phyloP scores from a whole-genome alignment of 2,329 filamentous ascomycete genomes.

The Aspergillus alliaceus region DNA sequence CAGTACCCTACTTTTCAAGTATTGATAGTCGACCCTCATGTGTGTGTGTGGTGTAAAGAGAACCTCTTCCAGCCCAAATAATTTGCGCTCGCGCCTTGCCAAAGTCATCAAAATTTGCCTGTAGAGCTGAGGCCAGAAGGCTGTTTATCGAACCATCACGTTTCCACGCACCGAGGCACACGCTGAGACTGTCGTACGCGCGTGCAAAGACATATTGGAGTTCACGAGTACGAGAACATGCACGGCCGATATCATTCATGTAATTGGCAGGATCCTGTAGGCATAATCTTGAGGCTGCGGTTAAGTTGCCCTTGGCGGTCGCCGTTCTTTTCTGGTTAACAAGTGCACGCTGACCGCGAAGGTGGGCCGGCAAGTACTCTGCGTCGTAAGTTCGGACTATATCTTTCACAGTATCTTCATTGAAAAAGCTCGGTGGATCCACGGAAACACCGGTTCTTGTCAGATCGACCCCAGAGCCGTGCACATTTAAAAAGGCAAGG shows the following conservation, averaged over 20 bases:
- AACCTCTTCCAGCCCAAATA: neutral
- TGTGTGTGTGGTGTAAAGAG: too few relatives aligned
- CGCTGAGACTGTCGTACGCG: constrained; percentile 27
- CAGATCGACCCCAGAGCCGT: constrained; percentile 46
- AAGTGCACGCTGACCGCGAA: constrained; percentile 42
- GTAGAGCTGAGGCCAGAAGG: constrained; percentile 26
- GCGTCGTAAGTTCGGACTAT: constrained; percentile 12
- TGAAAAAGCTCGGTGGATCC: constrained; percentile 48
- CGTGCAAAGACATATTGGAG: constrained; percentile 46
- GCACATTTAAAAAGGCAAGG: constrained; percentile 52
- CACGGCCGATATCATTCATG: constrained; percentile 57
- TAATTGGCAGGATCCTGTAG: constrained; percentile 61
- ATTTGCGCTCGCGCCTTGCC: neutral
- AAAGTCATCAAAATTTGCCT: constrained; percentile 31
- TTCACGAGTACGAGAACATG: constrained; percentile 50
- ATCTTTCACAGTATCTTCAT: constrained; percentile 15
- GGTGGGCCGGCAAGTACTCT: constrained; percentile 21
- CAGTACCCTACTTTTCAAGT: neutral
- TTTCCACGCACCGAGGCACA: constrained; percentile 27
- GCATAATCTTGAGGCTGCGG: constrained; percentile 44
- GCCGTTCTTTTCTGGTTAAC: constrained; percentile 33
- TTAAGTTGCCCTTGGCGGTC: constrained; percentile 30
- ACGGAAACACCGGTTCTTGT: constrained; percentile 50
- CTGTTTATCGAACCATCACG: constrained; percentile 8
- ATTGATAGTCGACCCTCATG: neutral